Evolutionary conservation across 805 yeast genomes (phyloP), one percentile per base, ranked within the genome.

Genomic region (Candida tallmaniae): DNA sequence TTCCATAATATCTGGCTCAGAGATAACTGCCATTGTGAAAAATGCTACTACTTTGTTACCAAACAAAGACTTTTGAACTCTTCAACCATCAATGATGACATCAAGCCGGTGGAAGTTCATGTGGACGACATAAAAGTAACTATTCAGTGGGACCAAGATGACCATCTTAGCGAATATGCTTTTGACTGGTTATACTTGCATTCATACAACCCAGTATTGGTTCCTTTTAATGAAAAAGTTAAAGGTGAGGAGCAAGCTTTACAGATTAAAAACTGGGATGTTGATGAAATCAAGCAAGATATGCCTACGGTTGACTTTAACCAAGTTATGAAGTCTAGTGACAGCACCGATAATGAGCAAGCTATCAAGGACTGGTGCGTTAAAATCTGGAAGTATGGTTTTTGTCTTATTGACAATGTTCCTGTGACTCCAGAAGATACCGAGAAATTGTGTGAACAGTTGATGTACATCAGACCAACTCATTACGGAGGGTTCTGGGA

Each of bases 401-500:
- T 80, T 51, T 70, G 80, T 26, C 64, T 79, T 35, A 70, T 80
- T 29, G 70, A 77, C 32, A 68, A 73, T 41, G 81, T 76, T 14
- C 87, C 86, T 1, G 75, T 66, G 4, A 62, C 65, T 11, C 75
- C 83, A 1, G 75, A 73, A 42, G 79, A 64, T 14, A 80, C 88
- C 2, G 70, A 79, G 46, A 56, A 58, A 41, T 62, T 80, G 39
- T 70, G 78, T 36, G 76, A 77, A 42, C 58, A 73, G 44, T 69
- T 80, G 41, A 68, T 78, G 36, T 78, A 74, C 50, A 72, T 79
- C 31, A 62, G 83, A 27, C 78, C 78, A 17, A 80, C 88, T 2
- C 88, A 80, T 50, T 80, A 81, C 45, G 87, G 86, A n/a, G 86
- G 83, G 1, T 80, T 81, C 57, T 81, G 87, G 86, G 85, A 79